phyloP scores from a whole-genome alignment of 495 filamentous ascomycete species.

The Bryoglossum gracile region DNA sequence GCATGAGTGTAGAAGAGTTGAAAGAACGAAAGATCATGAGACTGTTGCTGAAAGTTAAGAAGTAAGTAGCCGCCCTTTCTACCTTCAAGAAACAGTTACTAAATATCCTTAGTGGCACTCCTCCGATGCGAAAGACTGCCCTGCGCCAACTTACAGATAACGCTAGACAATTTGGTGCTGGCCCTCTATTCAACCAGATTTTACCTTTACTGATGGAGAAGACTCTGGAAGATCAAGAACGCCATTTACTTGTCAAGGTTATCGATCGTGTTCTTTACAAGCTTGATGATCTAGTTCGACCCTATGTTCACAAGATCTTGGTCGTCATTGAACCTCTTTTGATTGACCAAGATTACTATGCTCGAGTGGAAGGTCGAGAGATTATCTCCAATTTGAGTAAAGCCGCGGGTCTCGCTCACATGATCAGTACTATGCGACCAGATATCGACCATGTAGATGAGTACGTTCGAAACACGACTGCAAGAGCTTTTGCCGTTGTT shows the following conservation, averaged over 20 bases:
- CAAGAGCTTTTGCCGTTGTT: conserved; percentile 94
- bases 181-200: conserved; percentile 95
- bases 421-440: conserved; percentile 98
- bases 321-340: conserved; percentile 98
- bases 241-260: conserved; percentile 97
- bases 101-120: conserved; percentile 54
- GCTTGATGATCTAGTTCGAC: conserved; percentile 91
- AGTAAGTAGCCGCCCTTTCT: conserved; percentile 28
- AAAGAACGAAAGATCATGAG: conserved; percentile 99
- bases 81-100: background rate
- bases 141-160: conserved; percentile 97
- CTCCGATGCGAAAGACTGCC: conserved; percentile 99
- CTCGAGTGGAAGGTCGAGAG: conserved; percentile 93
- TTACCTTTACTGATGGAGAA: conserved; percentile 97
- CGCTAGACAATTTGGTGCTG: conserved; percentile 92
- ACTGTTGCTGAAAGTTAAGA: conserved; percentile 96
- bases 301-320: conserved; percentile 95
- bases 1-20: conserved; percentile 86
- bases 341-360: conserved; percentile 99
- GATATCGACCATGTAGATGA: conserved; percentile 99
- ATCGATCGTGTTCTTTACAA: conserved; percentile 99
- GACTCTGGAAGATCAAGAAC: conserved; percentile 95
- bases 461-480: conserved; percentile 98
- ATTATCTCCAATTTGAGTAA: conserved; percentile 98
- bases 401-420: conserved; percentile 93